Percentiles rank a stretch among this genome's conserved stretches.
Conservation (phyloP, 2,329 filamentous ascomycete genomes). For the Colletotrichum sp. region DNA sequence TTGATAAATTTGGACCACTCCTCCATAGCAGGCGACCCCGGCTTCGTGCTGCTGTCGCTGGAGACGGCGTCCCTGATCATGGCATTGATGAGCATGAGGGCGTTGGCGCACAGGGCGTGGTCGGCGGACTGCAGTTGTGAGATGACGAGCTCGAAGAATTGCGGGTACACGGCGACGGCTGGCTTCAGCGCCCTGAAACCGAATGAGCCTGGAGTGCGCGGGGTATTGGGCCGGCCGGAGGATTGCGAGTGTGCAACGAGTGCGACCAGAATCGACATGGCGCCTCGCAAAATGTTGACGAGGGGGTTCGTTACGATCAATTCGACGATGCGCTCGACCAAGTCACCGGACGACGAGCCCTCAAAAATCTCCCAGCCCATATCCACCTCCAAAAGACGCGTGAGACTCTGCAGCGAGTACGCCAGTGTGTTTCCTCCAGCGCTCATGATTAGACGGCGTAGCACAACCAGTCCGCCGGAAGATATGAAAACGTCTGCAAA, state of each 20-base stretch:
- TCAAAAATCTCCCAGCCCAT: slow-evolving; percentile 96
- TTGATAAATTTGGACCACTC: slow-evolving; percentile 98
- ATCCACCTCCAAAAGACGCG: slow-evolving; percentile 88
- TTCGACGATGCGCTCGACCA: slow-evolving; percentile 82
- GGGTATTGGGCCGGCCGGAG: slow-evolving; percentile 37
- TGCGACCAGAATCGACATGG: slow-evolving; percentile 95
- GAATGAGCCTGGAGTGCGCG: slow-evolving; percentile 65
- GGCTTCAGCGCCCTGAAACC: slow-evolving; percentile 93
- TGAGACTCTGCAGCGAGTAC: slow-evolving; percentile 90
- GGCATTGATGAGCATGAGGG: slow-evolving; percentile 93
- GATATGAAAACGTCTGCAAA: slow-evolving; percentile 97
- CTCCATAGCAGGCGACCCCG: slow-evolving; percentile 48
- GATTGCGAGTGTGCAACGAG: slow-evolving; percentile 86
- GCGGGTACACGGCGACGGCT: slow-evolving; percentile 86
- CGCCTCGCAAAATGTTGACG: slow-evolving; percentile 95
- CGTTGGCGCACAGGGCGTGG: slow-evolving; percentile 93
- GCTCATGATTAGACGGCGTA: slow-evolving; percentile 83
- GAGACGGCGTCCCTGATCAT: slow-evolving; percentile 91
- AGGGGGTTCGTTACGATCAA: slow-evolving; percentile 93
- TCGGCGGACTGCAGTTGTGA: slow-evolving; percentile 91
- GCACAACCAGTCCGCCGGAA: slow-evolving; percentile 80
- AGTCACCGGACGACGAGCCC: slow-evolving; percentile 63
- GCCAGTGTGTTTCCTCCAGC: slow-evolving; percentile 93
- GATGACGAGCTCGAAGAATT: slow-evolving; percentile 94
- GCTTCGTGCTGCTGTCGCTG: slow-evolving; percentile 58